Evolutionary conservation across 2,329 filamentous ascomycete genomes (phyloP).

Genomic region (Lachnellula arida): DNA sequence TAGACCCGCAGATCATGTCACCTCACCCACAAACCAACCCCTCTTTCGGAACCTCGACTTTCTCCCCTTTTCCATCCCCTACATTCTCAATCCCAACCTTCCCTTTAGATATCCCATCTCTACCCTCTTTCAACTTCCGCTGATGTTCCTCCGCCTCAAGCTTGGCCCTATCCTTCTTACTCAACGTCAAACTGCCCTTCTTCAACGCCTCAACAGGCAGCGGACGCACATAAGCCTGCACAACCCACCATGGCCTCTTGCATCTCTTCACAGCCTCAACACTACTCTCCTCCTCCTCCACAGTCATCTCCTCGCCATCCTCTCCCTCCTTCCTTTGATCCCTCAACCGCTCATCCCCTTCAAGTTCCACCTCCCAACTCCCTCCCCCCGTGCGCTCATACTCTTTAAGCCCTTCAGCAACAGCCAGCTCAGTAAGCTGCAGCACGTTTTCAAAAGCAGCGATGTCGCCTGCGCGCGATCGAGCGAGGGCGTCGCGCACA

Average conservation of each 20-base stretch:
- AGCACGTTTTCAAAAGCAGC: conserved; percentile 73
- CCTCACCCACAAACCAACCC: conserved; percentile 23
- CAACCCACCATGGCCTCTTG: conserved; percentile 83
- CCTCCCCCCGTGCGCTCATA: conserved; percentile 51
- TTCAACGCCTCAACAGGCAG: conserved; percentile 82
- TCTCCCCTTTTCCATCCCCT: conserved; percentile 6
- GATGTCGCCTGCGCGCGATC: conserved; percentile 64
- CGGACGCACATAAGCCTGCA: conserved; percentile 80
- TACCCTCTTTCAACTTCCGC: not conserved
- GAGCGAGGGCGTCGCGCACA: conserved; percentile 78
- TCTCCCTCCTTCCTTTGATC: conserved; percentile 31
- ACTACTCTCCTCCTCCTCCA: conserved; percentile 47
- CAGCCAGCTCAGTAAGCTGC: conserved; percentile 66
- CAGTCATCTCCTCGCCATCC: conserved; percentile 32
- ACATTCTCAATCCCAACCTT: conserved; percentile 12
- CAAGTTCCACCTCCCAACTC: conserved; percentile 42
- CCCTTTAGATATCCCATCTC: not conserved
- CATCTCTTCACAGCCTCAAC: conserved; percentile 66
- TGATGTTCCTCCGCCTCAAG: conserved; percentile 26
- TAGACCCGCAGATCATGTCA: not conserved
- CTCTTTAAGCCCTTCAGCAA: conserved; percentile 67
- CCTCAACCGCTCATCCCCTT: conserved; percentile 23
- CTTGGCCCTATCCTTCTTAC: conserved; percentile 61
- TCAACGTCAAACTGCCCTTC: conserved; percentile 70
- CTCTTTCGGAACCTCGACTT: conserved; percentile 25